A percentile compares a stretch with the other conserved stretches of the same genome.
phyloP scores from a whole-genome alignment of 1,284 basidiomycete species.

The Spongiforma sp. region DNA sequence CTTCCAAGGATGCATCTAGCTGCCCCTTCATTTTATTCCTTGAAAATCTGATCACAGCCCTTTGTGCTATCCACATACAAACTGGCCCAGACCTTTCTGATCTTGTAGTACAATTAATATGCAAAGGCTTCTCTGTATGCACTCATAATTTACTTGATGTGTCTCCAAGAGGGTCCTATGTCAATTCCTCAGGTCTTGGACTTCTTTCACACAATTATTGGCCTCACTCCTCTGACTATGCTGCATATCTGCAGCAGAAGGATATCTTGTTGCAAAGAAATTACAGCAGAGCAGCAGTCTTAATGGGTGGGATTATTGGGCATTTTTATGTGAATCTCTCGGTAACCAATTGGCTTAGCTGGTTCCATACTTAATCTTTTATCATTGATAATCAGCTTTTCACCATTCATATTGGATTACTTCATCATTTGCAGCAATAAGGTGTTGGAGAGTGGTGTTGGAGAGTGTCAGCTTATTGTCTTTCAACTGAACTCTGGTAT shows the following conservation, averaged over 20 bases:
- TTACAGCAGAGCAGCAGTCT: conserved; percentile 8
- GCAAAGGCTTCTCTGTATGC: not conserved
- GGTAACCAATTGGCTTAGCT: not conserved
- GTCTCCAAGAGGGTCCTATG: not conserved
- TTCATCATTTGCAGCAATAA: no score
- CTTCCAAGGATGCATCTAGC: not conserved
- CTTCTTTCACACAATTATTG: conserved; percentile 1
- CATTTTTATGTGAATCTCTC: conserved; percentile 4
- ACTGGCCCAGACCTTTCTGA: not conserved
- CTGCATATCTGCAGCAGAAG: conserved; percentile 7
- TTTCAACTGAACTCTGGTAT: no score
- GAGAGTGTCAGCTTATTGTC: no score
- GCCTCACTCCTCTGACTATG: conserved; percentile 1
- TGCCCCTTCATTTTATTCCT: not conserved
- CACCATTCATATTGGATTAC: no score
- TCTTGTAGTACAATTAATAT: not conserved
- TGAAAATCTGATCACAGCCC: not conserved
- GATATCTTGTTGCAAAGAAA: not conserved
- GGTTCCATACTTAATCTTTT: not conserved
- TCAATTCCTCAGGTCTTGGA: not conserved
- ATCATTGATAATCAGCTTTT: no score
- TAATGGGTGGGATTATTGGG: conserved; percentile 12
- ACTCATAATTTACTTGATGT: not conserved
- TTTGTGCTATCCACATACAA: not conserved
- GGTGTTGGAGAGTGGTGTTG: no score